Base-by-base conservation (phyloP, 257 asterid species). In the Plantago major region DNA sequence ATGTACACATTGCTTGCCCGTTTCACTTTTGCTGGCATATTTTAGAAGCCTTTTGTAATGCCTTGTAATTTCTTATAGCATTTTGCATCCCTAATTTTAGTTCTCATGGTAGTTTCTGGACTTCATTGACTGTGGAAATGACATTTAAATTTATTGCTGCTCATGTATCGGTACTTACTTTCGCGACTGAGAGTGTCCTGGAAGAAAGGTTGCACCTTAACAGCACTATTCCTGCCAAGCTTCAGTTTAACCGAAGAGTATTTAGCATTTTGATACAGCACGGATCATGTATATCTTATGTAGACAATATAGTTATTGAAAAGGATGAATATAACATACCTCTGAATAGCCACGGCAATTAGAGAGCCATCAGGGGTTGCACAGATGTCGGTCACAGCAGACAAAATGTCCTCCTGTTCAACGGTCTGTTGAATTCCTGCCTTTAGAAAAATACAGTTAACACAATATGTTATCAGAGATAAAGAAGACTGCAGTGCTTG, bases 141-240 rank as follows among this genome's bases (percentile, higher is more conserved):
- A 33, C 40, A 33, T 33, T 33, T 33, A 2, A 4, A 33, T 33
- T 33, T 33, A 33, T 33, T 33, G 40, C 0, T 33, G 40, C 40
- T 33, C 40, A 33, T 33, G 40, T 33, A 33, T 1, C 40, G 7
- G 8, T 65, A 79, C 96, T 76, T 68, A 90, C 95, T 76, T 83
- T 82, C 70, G 71, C 63, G 9, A 79, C 15, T 38, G 85, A 79
- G 65, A 92, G 93, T 40, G 75, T 78, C 77, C 69, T 77, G 59
- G 77, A 47, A 37, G 89, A 74, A 47, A 67, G 69, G 65, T 84
- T 46, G 78, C 89, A 86, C 66, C 81, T 72, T 74, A 92, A 67
- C 63, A 92, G 80, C 80, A 89, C 28, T 38, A 92, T 73, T 5
- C 97, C 99, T 40, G 90, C 58, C 79, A 86, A 86, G 79, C 99